A percentile compares a stretch with the other conserved stretches of the same genome.
These are phyloP conservation scores for Vavraia culicis DNA, from an alignment of 371 early-diverging fungal species.

Conservation along the genomic window DNA sequence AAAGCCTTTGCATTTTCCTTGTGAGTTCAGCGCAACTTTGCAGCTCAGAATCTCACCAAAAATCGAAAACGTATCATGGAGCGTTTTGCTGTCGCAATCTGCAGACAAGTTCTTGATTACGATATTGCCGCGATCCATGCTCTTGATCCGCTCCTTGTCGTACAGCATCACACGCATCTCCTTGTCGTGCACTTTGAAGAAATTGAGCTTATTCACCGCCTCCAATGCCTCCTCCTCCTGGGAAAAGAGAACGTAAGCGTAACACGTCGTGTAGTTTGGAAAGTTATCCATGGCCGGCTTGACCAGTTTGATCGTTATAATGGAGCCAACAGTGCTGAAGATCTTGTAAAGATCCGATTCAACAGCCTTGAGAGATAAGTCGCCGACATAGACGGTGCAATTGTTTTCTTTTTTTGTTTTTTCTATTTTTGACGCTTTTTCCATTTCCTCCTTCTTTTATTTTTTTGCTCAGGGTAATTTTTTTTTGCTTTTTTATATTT, in stretches of 20 bases:
- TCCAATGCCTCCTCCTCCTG: conserved; percentile 25
- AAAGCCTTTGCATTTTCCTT: conserved; percentile 39
- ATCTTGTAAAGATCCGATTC: conserved; percentile 36
- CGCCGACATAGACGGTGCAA: conserved; percentile 36
- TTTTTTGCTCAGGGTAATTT: no score
- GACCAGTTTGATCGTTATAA: conserved; percentile 22
- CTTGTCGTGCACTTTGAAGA: conserved; percentile 29
- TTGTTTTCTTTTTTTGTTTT: background rate
- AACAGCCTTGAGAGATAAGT: conserved; percentile 30
- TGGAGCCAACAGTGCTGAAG: conserved; percentile 28
- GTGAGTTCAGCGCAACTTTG: conserved; percentile 68
- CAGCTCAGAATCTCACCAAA: conserved; percentile 89
- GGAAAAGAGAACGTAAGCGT: conserved; percentile 39
- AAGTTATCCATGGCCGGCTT: conserved; percentile 7
- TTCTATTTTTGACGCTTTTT: conserved; percentile 10
- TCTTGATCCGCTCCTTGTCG: conserved; percentile 16
- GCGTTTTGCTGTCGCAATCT: conserved; percentile 48
- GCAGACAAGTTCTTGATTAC: conserved; percentile 86
- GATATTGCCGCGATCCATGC: conserved; percentile 56
- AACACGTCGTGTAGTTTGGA: conserved; percentile 16
- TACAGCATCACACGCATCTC: conserved; percentile 34
- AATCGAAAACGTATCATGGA: conserved; percentile 90
- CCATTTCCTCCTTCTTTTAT: background rate
- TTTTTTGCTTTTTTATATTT: no score
- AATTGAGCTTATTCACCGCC: conserved; percentile 37